These are phyloP conservation scores for Plenodomus tracheiphilus DNA, from an alignment of 2,329 filamentous ascomycete species.

Conservation along the genomic window DNA sequence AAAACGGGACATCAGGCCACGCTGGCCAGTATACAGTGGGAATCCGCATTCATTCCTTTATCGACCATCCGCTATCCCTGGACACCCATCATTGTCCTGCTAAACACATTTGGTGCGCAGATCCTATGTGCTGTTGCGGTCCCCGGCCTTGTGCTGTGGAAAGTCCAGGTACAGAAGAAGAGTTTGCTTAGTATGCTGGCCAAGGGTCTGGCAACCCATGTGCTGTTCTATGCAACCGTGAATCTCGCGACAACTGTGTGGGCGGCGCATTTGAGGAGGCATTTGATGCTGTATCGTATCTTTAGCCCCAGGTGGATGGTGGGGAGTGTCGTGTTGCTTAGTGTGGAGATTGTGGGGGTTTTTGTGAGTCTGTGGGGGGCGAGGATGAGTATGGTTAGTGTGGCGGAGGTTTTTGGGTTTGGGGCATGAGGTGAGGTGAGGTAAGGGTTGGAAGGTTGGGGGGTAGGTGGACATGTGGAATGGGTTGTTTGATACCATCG, in stretches of 20 bases:
- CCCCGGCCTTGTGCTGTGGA: conserved; percentile 85
- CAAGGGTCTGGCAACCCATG: conserved; percentile 72
- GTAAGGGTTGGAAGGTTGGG: background rate
- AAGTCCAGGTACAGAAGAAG: conserved; percentile 73
- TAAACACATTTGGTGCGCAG: conserved; percentile 90
- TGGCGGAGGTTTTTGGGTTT: conserved; percentile 83
- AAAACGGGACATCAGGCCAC: conserved; percentile 96
- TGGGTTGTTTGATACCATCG: too few relatives aligned
- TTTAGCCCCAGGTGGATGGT: conserved; percentile 92
- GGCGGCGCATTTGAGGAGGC: conserved; percentile 83
- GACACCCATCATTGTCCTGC: conserved; percentile 76
- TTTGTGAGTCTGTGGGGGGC: conserved; percentile 73
- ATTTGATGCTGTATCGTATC: conserved; percentile 95
- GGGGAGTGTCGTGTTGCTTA: conserved; percentile 69
- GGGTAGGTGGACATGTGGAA: too few relatives aligned
- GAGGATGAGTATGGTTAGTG: conserved; percentile 74
- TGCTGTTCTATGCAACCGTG: conserved; percentile 81
- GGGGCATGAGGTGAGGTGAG: conserved; percentile 13
- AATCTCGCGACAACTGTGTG: conserved; percentile 86
- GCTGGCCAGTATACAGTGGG: conserved; percentile 90
- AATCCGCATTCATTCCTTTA: conserved; percentile 88
- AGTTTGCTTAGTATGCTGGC: conserved; percentile 69
- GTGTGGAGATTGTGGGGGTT: conserved; percentile 76
- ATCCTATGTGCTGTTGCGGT: conserved; percentile 80
- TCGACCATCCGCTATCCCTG: conserved; percentile 84